Evolutionary conservation across 768 basidiomycete species (phyloP), one percentile per base, ranked within the genome.

Genomic region (Hygrocybe coccinea): DNA sequence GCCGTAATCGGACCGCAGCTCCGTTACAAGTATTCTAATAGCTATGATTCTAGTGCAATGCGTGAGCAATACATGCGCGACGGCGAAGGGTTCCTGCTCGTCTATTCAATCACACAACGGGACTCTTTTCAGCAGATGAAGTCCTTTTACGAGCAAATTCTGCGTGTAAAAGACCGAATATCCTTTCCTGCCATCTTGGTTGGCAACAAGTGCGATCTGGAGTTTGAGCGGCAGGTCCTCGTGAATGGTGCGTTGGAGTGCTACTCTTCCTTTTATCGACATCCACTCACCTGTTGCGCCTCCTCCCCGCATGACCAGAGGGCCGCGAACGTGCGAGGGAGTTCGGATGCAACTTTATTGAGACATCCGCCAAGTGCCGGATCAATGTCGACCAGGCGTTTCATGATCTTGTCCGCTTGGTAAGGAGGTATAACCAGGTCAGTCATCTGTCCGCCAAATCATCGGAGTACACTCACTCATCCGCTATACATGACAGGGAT

Each of bases 11-110:
- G n/a, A n/a, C n/a, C 17, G 17, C 43, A 9, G 21, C 43, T 7
- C 43, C 10, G 43, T 7, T 15, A 7, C 21, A 44, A 44, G 8
- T 11, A 8, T 46, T 17, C 11, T 46, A 19, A 19, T 21, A 12
- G 17, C 11, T 19, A 19, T 21, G 12, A 12, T 9, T 12, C 11
- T 22, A 46, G 44, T 22, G 44, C 21, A 7, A 12, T 46, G 11
- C 44, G 95, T 48, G 95, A 98, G 68, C 95, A 97, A 66, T 98
- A 97, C 76, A 97, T 97, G 94, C 85, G 94, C 51, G 94, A 94
- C 25, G 95, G 95, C 57, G 95, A 98, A 72, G 95, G 95, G 9
- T 98, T 98, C 79, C 81, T 97, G 38, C 85, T 98, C 59, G 94
- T 98, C 56, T 98, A 98, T 72, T 94, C 92, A 50, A 97, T 97